Evolutionary conservation across 202 grass and related monocot genomes (phyloP).

Genomic region (Brachypodium distachyon): DNA sequence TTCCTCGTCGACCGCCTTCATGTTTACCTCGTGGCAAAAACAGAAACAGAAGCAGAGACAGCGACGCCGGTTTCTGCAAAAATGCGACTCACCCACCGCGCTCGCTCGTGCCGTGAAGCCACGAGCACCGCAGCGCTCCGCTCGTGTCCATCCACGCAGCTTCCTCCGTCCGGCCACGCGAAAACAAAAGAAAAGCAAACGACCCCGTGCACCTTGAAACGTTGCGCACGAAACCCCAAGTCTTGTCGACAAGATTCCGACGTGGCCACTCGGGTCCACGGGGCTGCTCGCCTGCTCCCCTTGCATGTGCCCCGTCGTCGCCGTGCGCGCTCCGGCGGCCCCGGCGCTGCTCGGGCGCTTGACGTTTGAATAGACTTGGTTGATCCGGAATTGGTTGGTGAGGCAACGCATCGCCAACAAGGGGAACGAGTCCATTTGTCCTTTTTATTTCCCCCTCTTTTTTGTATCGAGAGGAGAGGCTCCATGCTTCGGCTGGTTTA

Average conservation of each 20-base stretch:
- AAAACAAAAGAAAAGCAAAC: neutral
- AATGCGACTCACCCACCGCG: neutral
- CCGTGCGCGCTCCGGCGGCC: neutral
- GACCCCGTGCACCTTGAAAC: neutral
- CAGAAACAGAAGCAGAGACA: too few species aligned
- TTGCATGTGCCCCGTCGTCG: too few species aligned
- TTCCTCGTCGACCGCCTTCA: neutral
- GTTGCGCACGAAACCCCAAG: neutral
- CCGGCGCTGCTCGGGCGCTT: neutral
- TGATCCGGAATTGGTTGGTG: neutral
- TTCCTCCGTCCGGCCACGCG: neutral
- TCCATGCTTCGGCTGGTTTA: too few species aligned
- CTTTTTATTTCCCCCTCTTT: neutral
- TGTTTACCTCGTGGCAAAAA: neutral
- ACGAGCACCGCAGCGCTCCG: neutral
- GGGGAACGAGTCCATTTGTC: neutral
- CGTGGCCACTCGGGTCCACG: neutral
- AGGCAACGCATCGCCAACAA: neutral
- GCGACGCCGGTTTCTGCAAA: neutral
- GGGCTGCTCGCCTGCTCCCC: too few species aligned
- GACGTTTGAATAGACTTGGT: neutral
- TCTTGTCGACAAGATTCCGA: neutral
- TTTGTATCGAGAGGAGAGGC: neutral
- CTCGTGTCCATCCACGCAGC: neutral
- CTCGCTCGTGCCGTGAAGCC: neutral